Evolutionary conservation across 257 asterid species (phyloP).

Genomic region (Nicotiana benthamiana): DNA sequence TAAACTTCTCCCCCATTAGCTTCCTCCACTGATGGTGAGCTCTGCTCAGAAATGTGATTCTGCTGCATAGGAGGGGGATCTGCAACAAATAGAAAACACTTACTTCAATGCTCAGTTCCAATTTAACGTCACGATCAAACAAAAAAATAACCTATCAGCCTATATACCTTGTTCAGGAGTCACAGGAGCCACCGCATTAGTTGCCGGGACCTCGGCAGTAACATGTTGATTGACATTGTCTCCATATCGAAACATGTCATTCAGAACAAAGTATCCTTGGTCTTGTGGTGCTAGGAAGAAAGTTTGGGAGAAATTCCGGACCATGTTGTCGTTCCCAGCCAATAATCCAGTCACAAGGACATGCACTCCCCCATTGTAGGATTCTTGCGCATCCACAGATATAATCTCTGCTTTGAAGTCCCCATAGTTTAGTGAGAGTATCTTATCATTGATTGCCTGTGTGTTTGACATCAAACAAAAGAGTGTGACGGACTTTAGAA

Average conservation of each 20-base stretch:
- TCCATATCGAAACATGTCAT: slow-evolving; percentile 75
- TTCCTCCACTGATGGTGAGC: slow-evolving; percentile 12
- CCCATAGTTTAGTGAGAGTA: slow-evolving; percentile 61
- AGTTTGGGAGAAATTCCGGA: slow-evolving; percentile 58
- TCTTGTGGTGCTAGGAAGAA: slow-evolving; percentile 98
- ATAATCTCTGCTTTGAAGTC: slow-evolving; percentile 58
- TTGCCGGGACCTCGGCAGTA: slow-evolving; percentile 18
- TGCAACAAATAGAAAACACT: slow-evolving; percentile 11
- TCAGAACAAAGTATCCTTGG: slow-evolving; percentile 82
- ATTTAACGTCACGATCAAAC: not conserved
- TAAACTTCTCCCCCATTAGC: slow-evolving; percentile 6
- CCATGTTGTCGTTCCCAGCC: slow-evolving; percentile 41
- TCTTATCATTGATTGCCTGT: slow-evolving; percentile 83
- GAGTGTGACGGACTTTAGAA: not conserved
- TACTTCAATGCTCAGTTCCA: not conserved
- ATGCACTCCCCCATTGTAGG: slow-evolving; percentile 69
- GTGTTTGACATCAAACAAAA: slow-evolving; percentile 2
- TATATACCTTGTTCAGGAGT: slow-evolving; percentile 46
- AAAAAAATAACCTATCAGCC: not conserved
- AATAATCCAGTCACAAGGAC: slow-evolving; percentile 87
- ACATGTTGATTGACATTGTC: slow-evolving; percentile 22
- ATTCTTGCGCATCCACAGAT: slow-evolving; percentile 82
- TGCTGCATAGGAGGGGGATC: slow-evolving; percentile 47
- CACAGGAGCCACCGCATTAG: slow-evolving; percentile 38
- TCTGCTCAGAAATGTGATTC: slow-evolving; percentile 44